Evolutionary conservation across 192 early-diverging fungal genomes (phyloP).

Genomic region (Backusella circina): DNA sequence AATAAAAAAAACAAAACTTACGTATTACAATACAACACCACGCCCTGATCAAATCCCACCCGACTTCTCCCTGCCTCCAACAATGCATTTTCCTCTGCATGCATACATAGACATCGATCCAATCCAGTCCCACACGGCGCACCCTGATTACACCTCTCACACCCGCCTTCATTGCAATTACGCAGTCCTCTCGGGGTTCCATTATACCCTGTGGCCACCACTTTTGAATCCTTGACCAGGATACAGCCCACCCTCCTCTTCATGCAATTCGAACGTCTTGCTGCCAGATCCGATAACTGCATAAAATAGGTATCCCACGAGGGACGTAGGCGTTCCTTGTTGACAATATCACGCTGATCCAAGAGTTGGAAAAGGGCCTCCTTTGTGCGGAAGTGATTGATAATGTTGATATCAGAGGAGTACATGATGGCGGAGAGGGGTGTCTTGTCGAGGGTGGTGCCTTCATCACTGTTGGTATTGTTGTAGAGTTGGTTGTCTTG

Average conservation of each 20-base stretch:
- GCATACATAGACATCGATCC: constrained; percentile 92
- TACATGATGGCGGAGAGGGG: constrained; percentile 40
- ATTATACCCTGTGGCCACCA: constrained; percentile 99
- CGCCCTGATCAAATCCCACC: constrained; percentile 54
- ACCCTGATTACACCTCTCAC: constrained; percentile 87
- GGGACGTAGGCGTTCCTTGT: constrained; percentile 79
- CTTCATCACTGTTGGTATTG: background rate
- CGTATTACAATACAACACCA: constrained; percentile 95
- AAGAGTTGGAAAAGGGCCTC: constrained; percentile 40
- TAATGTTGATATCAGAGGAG: constrained; percentile 57
- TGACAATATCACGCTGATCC: constrained; percentile 54
- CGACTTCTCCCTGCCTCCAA: constrained; percentile 94
- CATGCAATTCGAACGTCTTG: constrained; percentile 94
- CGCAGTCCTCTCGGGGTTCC: constrained; percentile 88
- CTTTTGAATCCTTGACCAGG: constrained; percentile 78
- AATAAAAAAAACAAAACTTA: constrained; percentile 27
- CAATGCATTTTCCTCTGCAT: constrained; percentile 98
- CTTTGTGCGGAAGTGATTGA: constrained; percentile 50
- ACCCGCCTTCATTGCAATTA: constrained; percentile 97
- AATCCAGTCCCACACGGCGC: constrained; percentile 72
- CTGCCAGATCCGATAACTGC: constrained; percentile 87
- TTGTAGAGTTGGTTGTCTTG: constrained; percentile 53
- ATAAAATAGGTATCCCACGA: constrained; percentile 99
- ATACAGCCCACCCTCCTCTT: constrained; percentile 97
- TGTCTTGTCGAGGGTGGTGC: background rate